Evolutionary conservation across 352 stramenopile species (phyloP).

Genomic region (Peronospora farinosa): DNA sequence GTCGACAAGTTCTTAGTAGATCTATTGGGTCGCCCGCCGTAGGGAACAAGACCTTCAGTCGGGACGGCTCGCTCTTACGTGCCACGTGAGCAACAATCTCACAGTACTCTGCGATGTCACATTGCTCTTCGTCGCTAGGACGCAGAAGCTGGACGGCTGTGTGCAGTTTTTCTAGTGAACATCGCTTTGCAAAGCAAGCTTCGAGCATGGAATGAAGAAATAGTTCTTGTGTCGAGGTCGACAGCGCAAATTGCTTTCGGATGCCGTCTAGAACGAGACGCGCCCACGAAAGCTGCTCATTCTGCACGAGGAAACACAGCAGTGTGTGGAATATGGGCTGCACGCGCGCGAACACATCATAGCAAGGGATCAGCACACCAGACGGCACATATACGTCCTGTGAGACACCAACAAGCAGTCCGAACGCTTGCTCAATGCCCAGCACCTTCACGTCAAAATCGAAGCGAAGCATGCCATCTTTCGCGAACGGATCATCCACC

Average conservation of each 20-base stretch:
- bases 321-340: slow-evolving; percentile 78
- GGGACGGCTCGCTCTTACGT: slow-evolving; percentile 77
- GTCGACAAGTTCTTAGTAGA: slow-evolving; percentile 52
- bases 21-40: slow-evolving; percentile 58
- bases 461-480: slow-evolving; percentile 69
- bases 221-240: slow-evolving; percentile 68
- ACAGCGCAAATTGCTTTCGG: slow-evolving; percentile 46
- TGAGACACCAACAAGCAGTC: slow-evolving; percentile 66
- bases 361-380: slow-evolving; percentile 50
- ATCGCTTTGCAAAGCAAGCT: slow-evolving; percentile 45
- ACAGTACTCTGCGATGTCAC: slow-evolving; percentile 72
- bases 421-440: slow-evolving; percentile 56
- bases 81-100: slow-evolving; percentile 80
- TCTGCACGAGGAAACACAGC: slow-evolving; percentile 59
- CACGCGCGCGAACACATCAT: slow-evolving; percentile 69
- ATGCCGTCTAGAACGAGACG: slow-evolving; percentile 41
- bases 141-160: slow-evolving; percentile 50
- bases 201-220: slow-evolving; percentile 81
- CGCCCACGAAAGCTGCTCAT: slow-evolving; percentile 57
- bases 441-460: slow-evolving; percentile 71
- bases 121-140: slow-evolving; percentile 14
- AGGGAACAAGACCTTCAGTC: slow-evolving; percentile 63
- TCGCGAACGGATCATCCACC: slow-evolving; percentile 49
- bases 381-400: slow-evolving; percentile 79
- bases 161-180: slow-evolving; percentile 35